Percentiles rank a stretch among this genome's conserved stretches.
phyloP scores from a whole-genome alignment of 169 alveolate genomes.

The Neospora caninum region DNA sequence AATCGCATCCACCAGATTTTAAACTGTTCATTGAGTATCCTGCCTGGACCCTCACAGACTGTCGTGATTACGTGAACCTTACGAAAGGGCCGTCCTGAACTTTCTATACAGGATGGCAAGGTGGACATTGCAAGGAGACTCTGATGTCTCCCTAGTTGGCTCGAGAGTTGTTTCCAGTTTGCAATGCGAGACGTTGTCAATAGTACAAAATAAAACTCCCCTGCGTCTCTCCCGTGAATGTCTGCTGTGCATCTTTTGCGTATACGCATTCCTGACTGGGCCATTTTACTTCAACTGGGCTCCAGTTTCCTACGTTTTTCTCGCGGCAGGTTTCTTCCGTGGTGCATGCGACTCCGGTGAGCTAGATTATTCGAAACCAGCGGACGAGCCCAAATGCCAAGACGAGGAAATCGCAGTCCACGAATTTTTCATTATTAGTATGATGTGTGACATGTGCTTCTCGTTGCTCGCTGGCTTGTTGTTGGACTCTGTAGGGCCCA shows the following conservation, averaged over 20 bases:
- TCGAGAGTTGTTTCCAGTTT: too few relatives aligned
- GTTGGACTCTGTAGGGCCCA: slow-evolving; percentile 14
- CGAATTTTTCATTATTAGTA: background rate
- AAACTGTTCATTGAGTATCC: too few relatives aligned
- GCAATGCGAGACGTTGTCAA: too few relatives aligned
- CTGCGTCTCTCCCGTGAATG: background rate
- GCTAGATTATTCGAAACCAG: background rate
- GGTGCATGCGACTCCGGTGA: background rate
- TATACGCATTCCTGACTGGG: background rate
- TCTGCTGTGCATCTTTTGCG: background rate
- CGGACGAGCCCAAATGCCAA: background rate
- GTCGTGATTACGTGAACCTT: too few relatives aligned
- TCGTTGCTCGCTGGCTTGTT: background rate
- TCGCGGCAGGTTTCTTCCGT: background rate
- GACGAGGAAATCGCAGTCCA: background rate
- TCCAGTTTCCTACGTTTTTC: background rate
- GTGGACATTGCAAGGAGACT: too few relatives aligned
- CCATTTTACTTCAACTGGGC: background rate
- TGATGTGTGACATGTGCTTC: background rate
- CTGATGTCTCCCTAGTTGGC: too few relatives aligned
- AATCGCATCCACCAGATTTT: too few relatives aligned
- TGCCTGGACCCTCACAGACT: too few relatives aligned
- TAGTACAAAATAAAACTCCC: background rate
- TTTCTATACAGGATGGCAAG: too few relatives aligned
- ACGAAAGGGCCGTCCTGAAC: too few relatives aligned